Base-by-base conservation (phyloP, 306 rosid genomes). In the Prunus mira region DNA sequence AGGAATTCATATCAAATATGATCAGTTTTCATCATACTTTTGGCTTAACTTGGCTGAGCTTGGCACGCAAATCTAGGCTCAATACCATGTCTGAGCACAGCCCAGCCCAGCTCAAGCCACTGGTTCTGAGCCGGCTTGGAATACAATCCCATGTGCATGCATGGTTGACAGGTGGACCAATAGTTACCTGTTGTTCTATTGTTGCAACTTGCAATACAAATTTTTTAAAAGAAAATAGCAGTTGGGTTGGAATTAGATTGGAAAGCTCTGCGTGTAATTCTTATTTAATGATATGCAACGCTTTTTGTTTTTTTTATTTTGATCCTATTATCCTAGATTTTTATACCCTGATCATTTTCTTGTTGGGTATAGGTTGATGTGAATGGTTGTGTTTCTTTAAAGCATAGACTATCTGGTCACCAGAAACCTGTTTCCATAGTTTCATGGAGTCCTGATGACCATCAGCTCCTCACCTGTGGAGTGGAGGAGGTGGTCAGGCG, bases 381-480 rank as follows among this genome's bases (percentile, higher is more conserved):
- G 30, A 80, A 82, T 87, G 86, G 88, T 41, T 82, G 72, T 71
- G 65, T 89, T 76, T 80, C 87, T 71, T 41, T 91, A 30, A 96
- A 87, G 91, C 98, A 92, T 82, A 92, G 80, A 81, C 79, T 96
- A 79, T 74, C 81, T 67, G 99, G 97, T 79, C 99, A 96, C 82
- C 96, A 78, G 83, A 91, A 78, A 82, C 83, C 99, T 28, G 86
- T 96, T 68, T 89, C 87, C 69, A 83, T 92, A 65, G 91, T 91
- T 81, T 86, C 99, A 45, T 96, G 98, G 99, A 92, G 99, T 82
- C 97, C 96, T 71, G 87, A 91, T 76, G 96, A 91, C 76, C 75
- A 80, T 79, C 92, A 92, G 84, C 88, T 96, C 69, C 97, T 96
- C 47, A 92, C 98, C 18, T 96, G 99, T 86, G 99, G 98, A 71